Evolutionary conservation across 2,329 filamentous ascomycete genomes (phyloP), one percentile per base, ranked within the genome.

Genomic region (Aquanectria penicillioides): DNA sequence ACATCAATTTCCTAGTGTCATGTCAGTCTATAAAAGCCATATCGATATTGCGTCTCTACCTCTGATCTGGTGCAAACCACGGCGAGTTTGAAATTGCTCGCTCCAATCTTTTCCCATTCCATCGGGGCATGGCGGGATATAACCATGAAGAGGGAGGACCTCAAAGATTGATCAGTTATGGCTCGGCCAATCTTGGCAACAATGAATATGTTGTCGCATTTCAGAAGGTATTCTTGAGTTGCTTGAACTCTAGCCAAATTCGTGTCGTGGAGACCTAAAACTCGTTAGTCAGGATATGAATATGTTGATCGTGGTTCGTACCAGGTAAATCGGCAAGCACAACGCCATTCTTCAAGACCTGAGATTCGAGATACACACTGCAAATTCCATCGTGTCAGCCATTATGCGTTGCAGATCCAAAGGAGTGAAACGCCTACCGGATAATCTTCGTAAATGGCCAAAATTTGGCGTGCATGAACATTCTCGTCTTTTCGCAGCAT

Each of bases 401-500:
- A 7, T 1, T 11, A 7, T 4, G 4, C 12, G 20, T 10, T 2
- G 3, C 10, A 10, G 17, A 5, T 23, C 10, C 6, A n/a, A 29
- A 26, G 3, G 5, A 8, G 18, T 4, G 2, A 22, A 1, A 18
- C 1, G 5, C 64, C 51, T 65, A 73, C 74, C 70, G 71, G 13
- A 76, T 74, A 7, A 74, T 68, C 57, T 75, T 76, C 0, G 73
- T 76, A 23, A 76, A 75, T 6, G 74, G 74, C 74, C 73, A 77
- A 34, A 71, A 68, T 15, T 61, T 66, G 50, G 75, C 69, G 34
- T 69, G 40, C 69, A 72, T 75, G 38, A 76, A 75, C 1, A 67
- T n/a, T 9, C 60, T 71, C 2, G 70, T 74, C 48, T 68, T 66
- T 15, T 70, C 61, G 10, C 60, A 65, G 31, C 73, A 75, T 26